A percentile compares a stretch with the other conserved stretches of the same genome.
These are phyloP conservation scores for Phaffomyces thermotolerans DNA, from an alignment of 805 yeast genomes.

Conservation along the genomic window DNA sequence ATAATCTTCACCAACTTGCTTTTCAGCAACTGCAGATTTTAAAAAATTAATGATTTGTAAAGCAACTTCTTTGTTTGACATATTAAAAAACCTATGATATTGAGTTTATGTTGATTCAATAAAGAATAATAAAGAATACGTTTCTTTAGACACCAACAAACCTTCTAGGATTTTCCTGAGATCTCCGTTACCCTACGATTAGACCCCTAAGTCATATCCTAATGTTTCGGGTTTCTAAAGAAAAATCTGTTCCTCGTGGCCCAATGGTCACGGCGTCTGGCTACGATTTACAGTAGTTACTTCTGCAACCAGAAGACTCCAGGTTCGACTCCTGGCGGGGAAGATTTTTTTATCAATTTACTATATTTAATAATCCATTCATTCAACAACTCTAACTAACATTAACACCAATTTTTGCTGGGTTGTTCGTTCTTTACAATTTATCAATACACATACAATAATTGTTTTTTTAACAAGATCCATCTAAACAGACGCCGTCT, in stretches of 20 bases:
- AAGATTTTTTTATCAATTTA: constrained; percentile 18
- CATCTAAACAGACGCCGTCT: too few relatives aligned
- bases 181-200: background rate
- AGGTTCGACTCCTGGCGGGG: constrained; percentile 32
- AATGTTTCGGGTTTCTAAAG: background rate
- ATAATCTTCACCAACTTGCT: constrained; percentile 68
- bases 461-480: background rate
- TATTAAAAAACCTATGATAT: background rate
- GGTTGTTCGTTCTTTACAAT: too few relatives aligned
- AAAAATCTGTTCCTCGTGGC: constrained; percentile 54
- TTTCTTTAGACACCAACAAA: background rate
- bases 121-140: too few relatives aligned
- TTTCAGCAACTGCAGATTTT: constrained; percentile 47
- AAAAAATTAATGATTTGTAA: constrained; percentile 70
- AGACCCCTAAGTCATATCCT: fast-evolving
- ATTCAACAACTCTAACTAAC: too few relatives aligned
- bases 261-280: constrained; percentile 74
- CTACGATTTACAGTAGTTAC: constrained; percentile 45
- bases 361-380: background rate
- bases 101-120: background rate
- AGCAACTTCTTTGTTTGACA: constrained; percentile 55
- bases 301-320: constrained; percentile 32
- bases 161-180: background rate
- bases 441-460: background rate
- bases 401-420: too few relatives aligned